Evolutionary conservation across 768 basidiomycete genomes (phyloP).

Genomic region (Boletales sp.): DNA sequence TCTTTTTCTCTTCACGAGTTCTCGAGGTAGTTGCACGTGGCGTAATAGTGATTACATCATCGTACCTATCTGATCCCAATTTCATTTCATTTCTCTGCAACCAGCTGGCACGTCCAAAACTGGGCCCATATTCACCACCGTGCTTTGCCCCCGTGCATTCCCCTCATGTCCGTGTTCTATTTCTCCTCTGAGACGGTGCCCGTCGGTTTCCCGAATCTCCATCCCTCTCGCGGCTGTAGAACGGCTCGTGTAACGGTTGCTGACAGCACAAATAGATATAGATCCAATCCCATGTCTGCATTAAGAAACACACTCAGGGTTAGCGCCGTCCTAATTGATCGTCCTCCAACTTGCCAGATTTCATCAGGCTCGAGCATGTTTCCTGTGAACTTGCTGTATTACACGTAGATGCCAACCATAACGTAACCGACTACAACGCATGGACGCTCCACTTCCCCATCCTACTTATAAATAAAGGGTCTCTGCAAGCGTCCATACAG

Average conservation of each 20-base stretch:
- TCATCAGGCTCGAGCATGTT: too few species aligned
- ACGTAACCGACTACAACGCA: constrained; percentile 24
- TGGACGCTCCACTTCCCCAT: constrained; percentile 9
- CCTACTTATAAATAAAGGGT: constrained; percentile 9
- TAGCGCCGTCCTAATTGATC: too few species aligned
- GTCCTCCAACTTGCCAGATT: too few species aligned
- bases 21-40: constrained; percentile 19
- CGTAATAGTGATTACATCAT: constrained; percentile 26
- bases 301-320: too few species aligned
- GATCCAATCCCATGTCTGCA: too few species aligned
- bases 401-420: constrained; percentile 2
- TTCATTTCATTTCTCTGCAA: constrained; percentile 6
- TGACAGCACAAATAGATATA: constrained; percentile 7
- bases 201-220: background rate
- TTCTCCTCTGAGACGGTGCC: constrained; percentile 8
- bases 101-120: constrained; percentile 13
- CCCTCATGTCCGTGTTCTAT: constrained; percentile 17
- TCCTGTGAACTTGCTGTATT: background rate
- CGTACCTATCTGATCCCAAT: constrained; percentile 21
- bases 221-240: constrained; percentile 11
- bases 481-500: constrained; percentile 9
- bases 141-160: constrained; percentile 1
- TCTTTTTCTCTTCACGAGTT: constrained; percentile 7
- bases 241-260: background rate
- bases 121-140: background rate